These are phyloP conservation scores for Lecanicillium sp. DNA, from an alignment of 2,329 filamentous ascomycete species.

Conservation along the genomic window DNA sequence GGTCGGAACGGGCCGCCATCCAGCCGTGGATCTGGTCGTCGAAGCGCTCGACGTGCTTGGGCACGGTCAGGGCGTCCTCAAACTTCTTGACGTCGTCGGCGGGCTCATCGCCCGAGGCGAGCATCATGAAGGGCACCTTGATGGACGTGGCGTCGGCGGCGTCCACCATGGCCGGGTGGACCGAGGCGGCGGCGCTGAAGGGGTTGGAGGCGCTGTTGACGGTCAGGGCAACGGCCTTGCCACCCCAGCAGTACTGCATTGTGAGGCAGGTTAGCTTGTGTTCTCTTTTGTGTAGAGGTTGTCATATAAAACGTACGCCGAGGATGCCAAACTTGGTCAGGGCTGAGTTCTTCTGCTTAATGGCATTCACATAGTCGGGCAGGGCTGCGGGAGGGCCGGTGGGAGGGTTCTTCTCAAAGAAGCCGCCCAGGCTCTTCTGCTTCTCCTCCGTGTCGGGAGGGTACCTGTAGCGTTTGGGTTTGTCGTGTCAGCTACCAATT, in stretches of 20 bases:
- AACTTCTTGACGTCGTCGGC: constrained; percentile 48
- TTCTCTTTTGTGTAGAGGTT: neutral
- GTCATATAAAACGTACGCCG: constrained; percentile 36
- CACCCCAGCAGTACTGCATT: constrained; percentile 60
- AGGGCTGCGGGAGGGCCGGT: constrained; percentile 39
- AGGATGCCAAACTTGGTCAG: constrained; percentile 54
- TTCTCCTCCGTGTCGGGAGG: constrained; percentile 60
- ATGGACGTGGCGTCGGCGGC: constrained; percentile 51
- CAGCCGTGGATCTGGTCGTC: constrained; percentile 62
- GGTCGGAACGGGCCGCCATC: constrained; percentile 61
- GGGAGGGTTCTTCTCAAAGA: constrained; percentile 47
- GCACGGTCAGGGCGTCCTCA: constrained; percentile 41
- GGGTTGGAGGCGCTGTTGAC: constrained; percentile 42
- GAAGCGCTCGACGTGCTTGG: constrained; percentile 60
- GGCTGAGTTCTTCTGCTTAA: constrained; percentile 41
- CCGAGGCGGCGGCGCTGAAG: constrained; percentile 46
- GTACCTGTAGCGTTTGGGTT: constrained; percentile 31
- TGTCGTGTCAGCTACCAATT: neutral
- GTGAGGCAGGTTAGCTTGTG: constrained; percentile 6
- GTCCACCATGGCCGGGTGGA: constrained; percentile 59
- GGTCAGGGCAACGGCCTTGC: constrained; percentile 52
- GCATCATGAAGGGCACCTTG: constrained; percentile 52
- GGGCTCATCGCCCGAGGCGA: constrained; percentile 60
- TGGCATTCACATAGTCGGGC: constrained; percentile 47
- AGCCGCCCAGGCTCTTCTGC: constrained; percentile 47